A percentile compares a stretch with the other conserved stretches of the same genome.
Conservation (phyloP, 495 filamentous ascomycete genomes). For the Filosporella fistucella region DNA sequence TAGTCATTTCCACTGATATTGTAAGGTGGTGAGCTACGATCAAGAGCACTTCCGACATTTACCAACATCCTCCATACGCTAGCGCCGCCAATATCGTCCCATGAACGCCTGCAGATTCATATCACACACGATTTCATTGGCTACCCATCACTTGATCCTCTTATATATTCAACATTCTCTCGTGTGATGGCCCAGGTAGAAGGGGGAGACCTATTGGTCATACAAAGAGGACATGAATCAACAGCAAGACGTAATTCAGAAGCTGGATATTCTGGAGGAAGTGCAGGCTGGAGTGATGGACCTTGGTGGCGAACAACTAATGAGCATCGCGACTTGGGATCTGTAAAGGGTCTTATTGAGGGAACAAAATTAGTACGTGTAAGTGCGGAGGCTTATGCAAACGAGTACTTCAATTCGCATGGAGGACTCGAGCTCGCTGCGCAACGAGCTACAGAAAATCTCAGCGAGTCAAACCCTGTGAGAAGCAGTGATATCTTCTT, state of each 20-base stretch:
- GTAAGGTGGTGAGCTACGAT: conserved; percentile 82
- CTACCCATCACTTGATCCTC: conserved; percentile 90
- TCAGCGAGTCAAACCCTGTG: conserved; percentile 82
- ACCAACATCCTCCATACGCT: conserved; percentile 91
- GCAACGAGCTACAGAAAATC: conserved; percentile 64
- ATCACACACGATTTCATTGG: conserved; percentile 92
- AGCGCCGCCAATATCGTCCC: conserved; percentile 93
- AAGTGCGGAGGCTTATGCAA: conserved; percentile 80
- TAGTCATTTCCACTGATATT: conserved; percentile 7
- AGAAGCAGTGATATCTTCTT: conserved; percentile 93
- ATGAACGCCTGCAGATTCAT: conserved; percentile 97
- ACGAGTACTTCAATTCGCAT: conserved; percentile 69
- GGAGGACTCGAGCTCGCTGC: conserved; percentile 80
- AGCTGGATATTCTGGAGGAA: conserved; percentile 50
- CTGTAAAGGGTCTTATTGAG: conserved; percentile 75
- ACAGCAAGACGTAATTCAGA: conserved; percentile 61
- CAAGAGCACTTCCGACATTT: conserved; percentile 89
- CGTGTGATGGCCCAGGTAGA: conserved; percentile 98
- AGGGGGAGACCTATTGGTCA: conserved; percentile 92
- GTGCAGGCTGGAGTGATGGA: conserved; percentile 77
- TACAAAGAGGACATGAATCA: conserved; percentile 78
- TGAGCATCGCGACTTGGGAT: conserved; percentile 68
- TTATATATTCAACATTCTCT: conserved; percentile 90
- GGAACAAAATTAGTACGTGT: conserved; percentile 85
- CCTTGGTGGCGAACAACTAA: conserved; percentile 88